Evolutionary conservation across 2,329 filamentous ascomycete species (phyloP).

Genomic region (Fusarium sp.): DNA sequence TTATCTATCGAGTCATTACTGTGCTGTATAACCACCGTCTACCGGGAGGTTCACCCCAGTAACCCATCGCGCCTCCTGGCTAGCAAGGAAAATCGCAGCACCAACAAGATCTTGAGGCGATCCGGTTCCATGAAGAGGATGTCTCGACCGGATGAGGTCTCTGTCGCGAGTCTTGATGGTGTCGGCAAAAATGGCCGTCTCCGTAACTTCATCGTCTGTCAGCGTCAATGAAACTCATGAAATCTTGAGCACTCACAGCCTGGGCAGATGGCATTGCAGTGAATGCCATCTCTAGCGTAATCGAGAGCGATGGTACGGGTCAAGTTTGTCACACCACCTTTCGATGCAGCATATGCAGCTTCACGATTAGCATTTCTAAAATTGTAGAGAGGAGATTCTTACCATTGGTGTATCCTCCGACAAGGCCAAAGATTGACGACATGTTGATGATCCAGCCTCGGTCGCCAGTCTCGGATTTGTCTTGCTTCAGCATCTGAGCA

Average conservation of each 20-base stretch:
- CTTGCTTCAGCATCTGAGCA: slow-evolving; percentile 61
- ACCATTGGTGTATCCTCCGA: slow-evolving; percentile 46
- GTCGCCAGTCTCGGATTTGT: slow-evolving; percentile 50
- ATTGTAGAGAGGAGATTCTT: not conserved
- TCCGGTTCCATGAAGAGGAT: slow-evolving; percentile 45
- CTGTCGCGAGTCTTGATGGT: slow-evolving; percentile 28
- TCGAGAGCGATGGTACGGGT: slow-evolving; percentile 61
- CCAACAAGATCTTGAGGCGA: slow-evolving; percentile 44
- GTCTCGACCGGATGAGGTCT: slow-evolving; percentile 26
- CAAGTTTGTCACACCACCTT: slow-evolving; percentile 61
- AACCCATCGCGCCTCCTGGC: slow-evolving; percentile 54
- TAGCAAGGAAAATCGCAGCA: slow-evolving; percentile 52
- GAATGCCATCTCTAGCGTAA: slow-evolving; percentile 59
- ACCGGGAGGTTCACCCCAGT: slow-evolving; percentile 53
- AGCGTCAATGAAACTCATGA: accelerated
- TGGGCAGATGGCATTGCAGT: slow-evolving; percentile 65
- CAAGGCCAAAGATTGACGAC: slow-evolving; percentile 55
- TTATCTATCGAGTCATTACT: slow-evolving; percentile 4
- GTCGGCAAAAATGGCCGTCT: slow-evolving; percentile 44
- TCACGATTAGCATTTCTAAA: not conserved
- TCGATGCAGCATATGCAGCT: slow-evolving; percentile 58
- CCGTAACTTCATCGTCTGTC: slow-evolving; percentile 22
- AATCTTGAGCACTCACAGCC: slow-evolving; percentile 48
- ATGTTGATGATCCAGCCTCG: slow-evolving; percentile 63
- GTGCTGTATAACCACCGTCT: slow-evolving; percentile 53